Conservation (phyloP, 345 rosid species). For the Rhodamnia argentea region DNA sequence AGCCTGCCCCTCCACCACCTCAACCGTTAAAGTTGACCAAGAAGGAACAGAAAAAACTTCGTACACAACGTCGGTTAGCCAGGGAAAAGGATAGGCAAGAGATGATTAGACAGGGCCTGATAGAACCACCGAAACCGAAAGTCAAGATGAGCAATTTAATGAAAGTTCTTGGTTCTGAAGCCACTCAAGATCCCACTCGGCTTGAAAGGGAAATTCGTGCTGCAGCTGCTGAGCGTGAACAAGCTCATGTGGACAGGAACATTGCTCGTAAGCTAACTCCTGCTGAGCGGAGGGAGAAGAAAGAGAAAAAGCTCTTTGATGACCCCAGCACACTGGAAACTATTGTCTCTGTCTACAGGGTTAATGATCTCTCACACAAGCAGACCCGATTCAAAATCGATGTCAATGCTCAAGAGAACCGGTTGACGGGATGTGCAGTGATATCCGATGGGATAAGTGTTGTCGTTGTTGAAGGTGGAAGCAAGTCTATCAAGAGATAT, state of each 20-base stretch:
- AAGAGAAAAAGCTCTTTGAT: conserved; percentile 86
- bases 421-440: conserved; percentile 72
- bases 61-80: conserved; percentile 87
- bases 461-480: conserved; percentile 87
- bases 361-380: conserved; percentile 73
- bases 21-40: conserved; percentile 89
- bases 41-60: conserved; percentile 92
- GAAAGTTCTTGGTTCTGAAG: conserved; percentile 97
- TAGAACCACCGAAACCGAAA: conserved; percentile 87
- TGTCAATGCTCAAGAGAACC: conserved; percentile 84
- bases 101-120: conserved; percentile 92
- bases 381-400: conserved; percentile 86
- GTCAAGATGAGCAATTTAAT: conserved; percentile 93
- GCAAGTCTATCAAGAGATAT: conserved; percentile 82
- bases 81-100: conserved; percentile 91
- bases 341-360: conserved; percentile 71
- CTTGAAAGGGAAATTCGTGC: conserved; percentile 90
- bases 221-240: conserved; percentile 98
- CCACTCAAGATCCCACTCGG: conserved; percentile 95
- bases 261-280: conserved; percentile 91
- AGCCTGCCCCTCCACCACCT: conserved; percentile 91
- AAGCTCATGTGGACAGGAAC: conserved; percentile 91
- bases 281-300: conserved; percentile 87
- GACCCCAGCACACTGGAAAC: conserved; percentile 62
- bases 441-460: conserved; percentile 64